Conservation (phyloP, 2,329 filamentous ascomycete genomes). For the Penicillium concentricum region DNA sequence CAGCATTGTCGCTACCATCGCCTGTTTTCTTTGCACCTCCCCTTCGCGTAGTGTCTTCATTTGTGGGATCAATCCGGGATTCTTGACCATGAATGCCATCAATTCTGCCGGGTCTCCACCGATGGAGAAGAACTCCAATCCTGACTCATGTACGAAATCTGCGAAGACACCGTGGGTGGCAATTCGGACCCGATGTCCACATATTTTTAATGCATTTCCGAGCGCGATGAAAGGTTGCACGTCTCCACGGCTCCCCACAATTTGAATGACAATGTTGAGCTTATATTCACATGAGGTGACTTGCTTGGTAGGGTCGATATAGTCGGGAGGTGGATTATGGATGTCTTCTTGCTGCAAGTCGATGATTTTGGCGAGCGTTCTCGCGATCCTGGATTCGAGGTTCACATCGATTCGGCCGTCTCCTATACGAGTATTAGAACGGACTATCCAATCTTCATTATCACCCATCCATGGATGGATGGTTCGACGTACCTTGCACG, state of each 20-base stretch:
- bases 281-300: neutral
- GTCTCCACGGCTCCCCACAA: slow-evolving; percentile 58
- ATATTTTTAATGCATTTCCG: slow-evolving; percentile 50
- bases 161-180: slow-evolving; percentile 58
- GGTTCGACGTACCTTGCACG: neutral
- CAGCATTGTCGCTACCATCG: slow-evolving; percentile 39
- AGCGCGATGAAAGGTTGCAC: slow-evolving; percentile 61
- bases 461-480: too few relatives aligned
- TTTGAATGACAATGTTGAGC: slow-evolving; percentile 56
- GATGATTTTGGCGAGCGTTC: slow-evolving; percentile 23
- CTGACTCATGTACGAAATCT: slow-evolving; percentile 53
- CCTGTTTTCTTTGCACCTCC: slow-evolving; percentile 31
- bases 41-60: slow-evolving; percentile 39
- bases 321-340: slow-evolving; percentile 18
- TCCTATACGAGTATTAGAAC: slow-evolving; percentile 3
- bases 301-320: slow-evolving; percentile 24
- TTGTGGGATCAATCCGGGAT: slow-evolving; percentile 45
- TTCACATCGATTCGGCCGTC: slow-evolving; percentile 26
- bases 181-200: slow-evolving; percentile 57
- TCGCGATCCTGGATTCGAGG: slow-evolving; percentile 25
- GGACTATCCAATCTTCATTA: too few relatives aligned
- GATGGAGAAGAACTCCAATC: slow-evolving; percentile 58
- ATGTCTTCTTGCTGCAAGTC: slow-evolving; percentile 20
- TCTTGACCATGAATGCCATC: slow-evolving; percentile 55
- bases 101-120: slow-evolving; percentile 56